Evolutionary conservation across 169 alveolate species (phyloP).

Genomic region (Babesia divergens): DNA sequence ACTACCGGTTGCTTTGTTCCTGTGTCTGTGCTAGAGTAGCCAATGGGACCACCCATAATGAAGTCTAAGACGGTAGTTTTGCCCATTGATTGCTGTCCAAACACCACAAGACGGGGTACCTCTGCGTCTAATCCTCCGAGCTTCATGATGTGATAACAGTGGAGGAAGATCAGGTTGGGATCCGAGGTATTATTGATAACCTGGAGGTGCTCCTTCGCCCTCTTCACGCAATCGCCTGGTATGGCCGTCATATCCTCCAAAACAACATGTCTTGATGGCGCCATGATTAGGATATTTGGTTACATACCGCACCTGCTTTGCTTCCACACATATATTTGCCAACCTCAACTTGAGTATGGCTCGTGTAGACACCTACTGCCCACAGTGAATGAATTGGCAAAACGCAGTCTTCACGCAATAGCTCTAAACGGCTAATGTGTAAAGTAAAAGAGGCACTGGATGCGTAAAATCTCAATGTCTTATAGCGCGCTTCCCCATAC

Average conservation of each 20-base stretch:
- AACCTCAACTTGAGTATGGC: not conserved
- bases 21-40: conserved; percentile 84
- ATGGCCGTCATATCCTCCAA: conserved; percentile 59
- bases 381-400: too few relatives aligned
- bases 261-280: not conserved
- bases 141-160: conserved; percentile 80
- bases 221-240: conserved; percentile 34
- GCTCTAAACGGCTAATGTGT: not conserved
- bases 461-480: not conserved
- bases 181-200: conserved; percentile 65
- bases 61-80: conserved; percentile 85
- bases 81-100: conserved; percentile 90
- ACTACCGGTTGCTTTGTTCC: conserved; percentile 88
- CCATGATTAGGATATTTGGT: not conserved
- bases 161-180: conserved; percentile 75
- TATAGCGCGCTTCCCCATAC: conserved; percentile 21
- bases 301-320: not conserved
- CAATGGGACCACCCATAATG: conserved; percentile 89
- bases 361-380: too few relatives aligned
- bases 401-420: not conserved
- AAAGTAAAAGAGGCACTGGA: not conserved
- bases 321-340: not conserved
- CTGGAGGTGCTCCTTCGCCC: conserved; percentile 61
- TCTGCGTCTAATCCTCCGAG: conserved; percentile 83
- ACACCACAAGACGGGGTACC: conserved; percentile 86